Evolutionary conservation across 2,329 filamentous ascomycete species (phyloP).

Genomic region (Periconia digitata): DNA sequence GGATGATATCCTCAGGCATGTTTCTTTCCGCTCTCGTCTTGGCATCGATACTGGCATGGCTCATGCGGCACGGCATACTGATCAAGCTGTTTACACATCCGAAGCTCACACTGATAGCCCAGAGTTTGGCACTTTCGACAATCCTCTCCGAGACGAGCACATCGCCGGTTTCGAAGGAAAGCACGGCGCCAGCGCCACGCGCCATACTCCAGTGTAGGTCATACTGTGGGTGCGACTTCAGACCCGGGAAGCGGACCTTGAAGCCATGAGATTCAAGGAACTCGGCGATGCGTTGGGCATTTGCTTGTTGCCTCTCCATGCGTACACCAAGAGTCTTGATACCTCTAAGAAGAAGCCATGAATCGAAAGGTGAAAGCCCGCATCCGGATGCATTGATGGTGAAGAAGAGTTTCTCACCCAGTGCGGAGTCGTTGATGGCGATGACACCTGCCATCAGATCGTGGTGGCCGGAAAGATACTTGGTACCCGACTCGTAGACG

Average conservation of each 20-base stretch:
- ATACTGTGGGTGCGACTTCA: conserved; percentile 95
- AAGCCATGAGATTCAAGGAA: conserved; percentile 92
- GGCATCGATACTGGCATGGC: conserved; percentile 95
- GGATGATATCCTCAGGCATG: conserved; percentile 95
- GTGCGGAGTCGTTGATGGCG: conserved; percentile 77
- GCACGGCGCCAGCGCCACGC: conserved; percentile 86
- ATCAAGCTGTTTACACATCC: conserved; percentile 98
- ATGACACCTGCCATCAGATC: conserved; percentile 99
- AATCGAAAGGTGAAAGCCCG: conserved; percentile 91
- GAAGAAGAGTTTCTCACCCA: conserved; percentile 92
- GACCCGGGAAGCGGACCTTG: conserved; percentile 89
- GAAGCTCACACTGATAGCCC: conserved; percentile 96
- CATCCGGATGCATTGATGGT: conserved; percentile 97
- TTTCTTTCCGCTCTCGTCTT: conserved; percentile 73
- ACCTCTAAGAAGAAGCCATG: conserved; percentile 90
- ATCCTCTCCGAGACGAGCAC: conserved; percentile 82
- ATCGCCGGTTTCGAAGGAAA: conserved; percentile 95
- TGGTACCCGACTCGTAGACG: conserved; percentile 96
- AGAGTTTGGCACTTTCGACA: conserved; percentile 87
- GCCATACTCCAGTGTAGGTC: conserved; percentile 95
- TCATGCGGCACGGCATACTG: conserved; percentile 99
- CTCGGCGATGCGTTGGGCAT: conserved; percentile 85
- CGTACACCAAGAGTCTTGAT: conserved; percentile 96
- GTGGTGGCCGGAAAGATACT: conserved; percentile 96
- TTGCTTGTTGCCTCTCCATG: conserved; percentile 97